Evolutionary conservation across 2,329 filamentous ascomycete species (phyloP), one percentile per base, ranked within the genome.

Genomic region (Penicillium griseofulvum): DNA sequence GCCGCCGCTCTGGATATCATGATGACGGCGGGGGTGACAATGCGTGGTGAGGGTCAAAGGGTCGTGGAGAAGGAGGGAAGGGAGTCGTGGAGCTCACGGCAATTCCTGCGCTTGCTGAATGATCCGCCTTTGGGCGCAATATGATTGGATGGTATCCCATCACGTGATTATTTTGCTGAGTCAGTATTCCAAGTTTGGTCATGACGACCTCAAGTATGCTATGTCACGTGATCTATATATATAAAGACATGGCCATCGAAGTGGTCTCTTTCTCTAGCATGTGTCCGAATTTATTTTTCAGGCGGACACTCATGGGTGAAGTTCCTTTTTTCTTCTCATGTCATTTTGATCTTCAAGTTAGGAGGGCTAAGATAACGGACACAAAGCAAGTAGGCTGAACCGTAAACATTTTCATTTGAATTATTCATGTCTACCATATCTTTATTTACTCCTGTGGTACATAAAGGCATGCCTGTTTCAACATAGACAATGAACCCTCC

Each of bases 1-100:
- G 73, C 74, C 69, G 71, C 73, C 68, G 73, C 74, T 74, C 74
- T 71, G 67, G 74, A 74, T 70, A 77, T 74, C 74, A 77, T 77
- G 66, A 62, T 76, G 72, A 64, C 59, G 61, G 62, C 47, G 47
- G 46, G 47, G 34, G 57, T 68, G 64, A 65, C 70, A 70, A 73
- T 71, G 70, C 63, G 66, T 63, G 63, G 59, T 57, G 57, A 54
- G 54, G 61, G 48, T 58, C 55, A 62, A 65, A 61, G 57, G 60
- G 60, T 59, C 61, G 59, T 65, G 60, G 60, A 60, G 55, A 60
- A 49, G 49, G 50, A 58, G 58, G 57, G 61, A 64, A 66, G 65
- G 62, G 59, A 51, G 49, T 49, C 57, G 62, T 64, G 61, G 65
- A 67, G 68, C 67, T 71, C 57, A 59, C 62, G 66, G 62, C 66